Percentiles rank a stretch among this genome's conserved stretches.
Conservation (phyloP, 208 protist genomes). For the Trypanosoma conorhini region DNA sequence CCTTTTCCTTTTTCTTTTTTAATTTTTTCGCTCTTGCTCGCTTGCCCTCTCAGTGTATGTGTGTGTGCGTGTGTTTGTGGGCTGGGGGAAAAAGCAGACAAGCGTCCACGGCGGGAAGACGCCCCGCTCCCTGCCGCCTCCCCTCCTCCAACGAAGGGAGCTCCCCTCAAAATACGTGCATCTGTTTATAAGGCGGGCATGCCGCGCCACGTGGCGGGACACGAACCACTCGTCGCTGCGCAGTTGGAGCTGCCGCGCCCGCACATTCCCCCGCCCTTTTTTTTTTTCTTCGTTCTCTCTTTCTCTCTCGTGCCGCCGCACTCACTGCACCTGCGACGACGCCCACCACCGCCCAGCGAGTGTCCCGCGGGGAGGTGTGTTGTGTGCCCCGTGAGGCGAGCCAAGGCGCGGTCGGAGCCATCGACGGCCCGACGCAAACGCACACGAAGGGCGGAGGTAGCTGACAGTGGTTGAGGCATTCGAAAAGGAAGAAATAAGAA, state of each 20-base stretch:
- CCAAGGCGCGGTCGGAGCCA: not conserved
- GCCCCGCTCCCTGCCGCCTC: not conserved
- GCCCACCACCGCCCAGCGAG: not conserved
- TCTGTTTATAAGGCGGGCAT: not conserved
- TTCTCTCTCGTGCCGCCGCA: no score
- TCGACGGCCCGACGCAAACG: not conserved
- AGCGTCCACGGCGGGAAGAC: not conserved
- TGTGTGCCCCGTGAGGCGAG: not conserved
- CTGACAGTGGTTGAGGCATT: not conserved
- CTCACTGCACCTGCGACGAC: not conserved
- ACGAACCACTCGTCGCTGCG: no score
- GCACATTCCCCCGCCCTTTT: not conserved
- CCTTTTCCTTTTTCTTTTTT: no score
- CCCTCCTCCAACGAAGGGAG: no score
- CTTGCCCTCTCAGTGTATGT: not conserved
- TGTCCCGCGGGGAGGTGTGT: not conserved
- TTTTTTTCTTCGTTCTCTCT: not conserved
- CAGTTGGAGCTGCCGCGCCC: not conserved
- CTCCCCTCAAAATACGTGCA: not conserved
- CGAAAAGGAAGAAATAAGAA: constrained; percentile 3
- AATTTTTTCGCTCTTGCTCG: not conserved
- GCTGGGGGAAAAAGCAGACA: not conserved
- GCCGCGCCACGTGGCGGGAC: no score
- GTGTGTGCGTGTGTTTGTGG: not conserved
- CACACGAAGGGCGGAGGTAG: not conserved